Conservation (phyloP, 2,329 filamentous ascomycete genomes). For the Beauveria asiatica region DNA sequence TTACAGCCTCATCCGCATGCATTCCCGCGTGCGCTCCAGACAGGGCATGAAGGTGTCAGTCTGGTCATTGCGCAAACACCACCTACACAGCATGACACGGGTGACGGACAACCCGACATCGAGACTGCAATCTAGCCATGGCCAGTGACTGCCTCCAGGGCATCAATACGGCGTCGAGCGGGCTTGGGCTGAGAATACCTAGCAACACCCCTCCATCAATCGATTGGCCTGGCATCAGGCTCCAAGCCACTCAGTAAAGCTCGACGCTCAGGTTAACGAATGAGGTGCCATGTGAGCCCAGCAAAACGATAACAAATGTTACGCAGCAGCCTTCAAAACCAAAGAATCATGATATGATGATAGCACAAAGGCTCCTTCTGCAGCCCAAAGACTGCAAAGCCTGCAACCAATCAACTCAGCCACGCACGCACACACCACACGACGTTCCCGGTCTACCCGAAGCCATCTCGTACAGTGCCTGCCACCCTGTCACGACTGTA, state of each 20-base stretch:
- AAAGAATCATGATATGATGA: neutral
- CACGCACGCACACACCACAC: slow-evolving; percentile 1
- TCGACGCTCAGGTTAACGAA: neutral
- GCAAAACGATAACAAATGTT: neutral
- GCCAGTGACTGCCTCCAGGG: neutral
- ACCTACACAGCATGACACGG: neutral
- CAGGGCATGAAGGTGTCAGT: neutral
- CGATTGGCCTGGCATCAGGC: neutral
- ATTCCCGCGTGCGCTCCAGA: neutral
- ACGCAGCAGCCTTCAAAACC: neutral
- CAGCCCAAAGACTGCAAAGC: neutral
- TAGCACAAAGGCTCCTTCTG: neutral
- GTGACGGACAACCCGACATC: neutral
- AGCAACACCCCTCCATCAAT: neutral
- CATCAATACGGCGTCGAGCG: neutral
- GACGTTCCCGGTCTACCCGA: slow-evolving; percentile 5
- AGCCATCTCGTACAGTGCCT: slow-evolving; percentile 2
- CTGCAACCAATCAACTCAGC: slow-evolving; percentile 1
- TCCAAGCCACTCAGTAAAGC: neutral
- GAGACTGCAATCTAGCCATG: neutral
- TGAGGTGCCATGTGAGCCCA: neutral
- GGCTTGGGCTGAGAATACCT: neutral
- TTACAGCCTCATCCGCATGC: neutral
- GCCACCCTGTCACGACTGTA: neutral
- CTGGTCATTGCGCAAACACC: neutral